phyloP scores from a whole-genome alignment of 352 stramenopile genomes.

The Phytopythium vexans region DNA sequence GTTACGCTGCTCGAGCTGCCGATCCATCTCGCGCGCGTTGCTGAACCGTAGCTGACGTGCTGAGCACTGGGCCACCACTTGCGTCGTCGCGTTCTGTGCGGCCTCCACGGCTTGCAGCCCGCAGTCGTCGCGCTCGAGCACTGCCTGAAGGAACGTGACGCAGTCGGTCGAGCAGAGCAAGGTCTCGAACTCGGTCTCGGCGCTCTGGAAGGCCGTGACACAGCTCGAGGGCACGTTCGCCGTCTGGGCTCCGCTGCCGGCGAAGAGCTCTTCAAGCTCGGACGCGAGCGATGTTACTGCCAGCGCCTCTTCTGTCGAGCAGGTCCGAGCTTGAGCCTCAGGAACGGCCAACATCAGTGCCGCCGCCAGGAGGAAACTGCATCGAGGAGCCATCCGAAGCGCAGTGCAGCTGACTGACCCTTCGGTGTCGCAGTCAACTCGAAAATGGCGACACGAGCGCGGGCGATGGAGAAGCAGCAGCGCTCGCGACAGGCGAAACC shows the following conservation, averaged over 20 bases:
- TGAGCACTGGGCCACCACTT: conserved; percentile 8
- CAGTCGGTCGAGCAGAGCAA: conserved; percentile 14
- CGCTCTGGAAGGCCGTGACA: conserved; percentile 5
- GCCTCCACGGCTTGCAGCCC: conserved; percentile 19
- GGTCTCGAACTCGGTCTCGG: background rate
- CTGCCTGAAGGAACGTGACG: conserved; percentile 11
- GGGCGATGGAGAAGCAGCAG: no score
- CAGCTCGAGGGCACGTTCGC: conserved; percentile 3
- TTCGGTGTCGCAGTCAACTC: no score
- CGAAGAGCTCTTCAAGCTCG: background rate
- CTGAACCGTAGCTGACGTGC: conserved; percentile 1
- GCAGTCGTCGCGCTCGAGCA: conserved; percentile 15
- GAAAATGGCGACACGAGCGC: no score
- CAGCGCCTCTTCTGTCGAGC: background rate
- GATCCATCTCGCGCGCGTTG: conserved; percentile 12
- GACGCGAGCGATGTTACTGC: background rate
- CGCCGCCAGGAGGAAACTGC: no score
- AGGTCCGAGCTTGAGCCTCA: background rate
- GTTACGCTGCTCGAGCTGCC: background rate
- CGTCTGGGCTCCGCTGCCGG: background rate
- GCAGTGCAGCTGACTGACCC: no score
- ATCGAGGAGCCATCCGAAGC: no score
- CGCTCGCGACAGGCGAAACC: no score
- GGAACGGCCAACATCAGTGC: background rate
- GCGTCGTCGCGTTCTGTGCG: conserved; percentile 6